A percentile compares a stretch with the other conserved stretches of the same genome.
Evolutionary conservation across 2,329 filamentous ascomycete genomes (phyloP).

Genomic region (Xylaria polymorpha): DNA sequence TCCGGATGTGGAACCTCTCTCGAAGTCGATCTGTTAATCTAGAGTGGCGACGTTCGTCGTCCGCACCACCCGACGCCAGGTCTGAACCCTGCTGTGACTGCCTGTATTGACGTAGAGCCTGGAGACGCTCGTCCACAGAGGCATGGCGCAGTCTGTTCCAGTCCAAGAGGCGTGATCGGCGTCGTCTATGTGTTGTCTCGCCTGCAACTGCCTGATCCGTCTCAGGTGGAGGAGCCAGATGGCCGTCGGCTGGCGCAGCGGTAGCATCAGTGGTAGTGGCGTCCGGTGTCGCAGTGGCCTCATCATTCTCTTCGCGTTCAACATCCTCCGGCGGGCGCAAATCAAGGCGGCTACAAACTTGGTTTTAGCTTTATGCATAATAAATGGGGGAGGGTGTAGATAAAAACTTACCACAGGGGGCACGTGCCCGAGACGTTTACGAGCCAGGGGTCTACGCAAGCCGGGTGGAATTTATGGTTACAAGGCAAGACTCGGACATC

Average conservation of each 20-base stretch:
- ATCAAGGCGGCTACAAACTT: constrained; percentile 62
- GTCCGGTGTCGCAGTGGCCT: constrained; percentile 25
- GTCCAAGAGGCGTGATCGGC: constrained; percentile 66
- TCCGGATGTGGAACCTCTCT: constrained; percentile 65
- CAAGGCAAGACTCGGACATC: constrained; percentile 76
- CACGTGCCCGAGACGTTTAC: constrained; percentile 77
- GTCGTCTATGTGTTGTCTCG: constrained; percentile 54
- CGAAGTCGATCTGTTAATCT: constrained; percentile 62
- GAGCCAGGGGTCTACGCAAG: constrained; percentile 76
- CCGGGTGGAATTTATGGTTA: constrained; percentile 74
- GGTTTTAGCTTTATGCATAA: constrained; percentile 30
- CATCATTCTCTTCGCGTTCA: constrained; percentile 30
- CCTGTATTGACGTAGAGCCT: constrained; percentile 64
- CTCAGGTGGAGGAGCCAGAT: constrained; percentile 39
- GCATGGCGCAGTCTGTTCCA: constrained; percentile 68
- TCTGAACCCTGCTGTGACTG: constrained; percentile 53
- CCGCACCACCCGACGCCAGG: constrained; percentile 49
- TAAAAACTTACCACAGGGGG: constrained; percentile 71
- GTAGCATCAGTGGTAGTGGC: constrained; percentile 1
- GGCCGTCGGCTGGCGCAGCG: constrained; percentile 15
- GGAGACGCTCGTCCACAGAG: constrained; percentile 71
- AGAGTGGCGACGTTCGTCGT: constrained; percentile 55
- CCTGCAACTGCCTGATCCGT: constrained; percentile 49
- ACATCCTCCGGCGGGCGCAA: constrained; percentile 55
- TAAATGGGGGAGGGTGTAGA: not conserved